Conservation (phyloP, 129 eudicot species). For the Gnaphalium uliginosum region DNA sequence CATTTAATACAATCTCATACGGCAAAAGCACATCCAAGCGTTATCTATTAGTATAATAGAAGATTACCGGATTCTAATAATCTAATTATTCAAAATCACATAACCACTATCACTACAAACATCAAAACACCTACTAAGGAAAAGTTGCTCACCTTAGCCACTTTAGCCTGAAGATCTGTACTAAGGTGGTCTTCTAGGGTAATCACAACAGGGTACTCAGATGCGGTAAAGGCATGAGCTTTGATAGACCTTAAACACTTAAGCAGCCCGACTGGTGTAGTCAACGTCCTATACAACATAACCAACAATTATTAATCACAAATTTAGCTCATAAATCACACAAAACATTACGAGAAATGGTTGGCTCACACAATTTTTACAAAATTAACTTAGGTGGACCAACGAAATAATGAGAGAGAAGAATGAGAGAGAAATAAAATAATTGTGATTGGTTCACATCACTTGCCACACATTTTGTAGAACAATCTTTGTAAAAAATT, state of each 20-base stretch:
- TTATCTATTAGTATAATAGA: background rate
- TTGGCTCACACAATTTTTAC: too few relatives aligned
- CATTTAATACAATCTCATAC: background rate
- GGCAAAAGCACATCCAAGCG: background rate
- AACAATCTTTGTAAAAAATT: too few relatives aligned
- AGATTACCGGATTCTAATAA: background rate
- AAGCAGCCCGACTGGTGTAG: conserved; percentile 80
- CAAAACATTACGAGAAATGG: background rate
- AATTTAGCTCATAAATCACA: background rate
- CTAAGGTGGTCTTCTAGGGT: conserved; percentile 98
- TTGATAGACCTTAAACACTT: conserved; percentile 78
- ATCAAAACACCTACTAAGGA: background rate
- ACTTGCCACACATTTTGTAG: too few relatives aligned
- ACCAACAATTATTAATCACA: background rate
- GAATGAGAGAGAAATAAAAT: too few relatives aligned
- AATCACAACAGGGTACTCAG: conserved; percentile 90
- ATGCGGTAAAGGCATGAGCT: conserved; percentile 78
- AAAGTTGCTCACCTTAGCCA: conserved; percentile 61
- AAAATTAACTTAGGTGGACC: too few relatives aligned
- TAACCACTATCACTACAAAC: background rate
- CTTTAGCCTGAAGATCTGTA: conserved; percentile 84
- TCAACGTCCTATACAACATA: conserved; percentile 70
- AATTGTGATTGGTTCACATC: too few relatives aligned
- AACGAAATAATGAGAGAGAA: too few relatives aligned
- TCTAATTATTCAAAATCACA: background rate